phyloP scores from a whole-genome alignment of 164 flowering plant genomes.

The grape (Vitis vinifera) region ASM3070453v1 NC_081806.1:1731001-1731500 shows the following conservation, averaged over 20 bases:
- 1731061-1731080: too few species aligned
- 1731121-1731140: neutral
- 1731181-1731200: constrained; percentile 92
- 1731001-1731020: too few species aligned
- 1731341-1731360: too few species aligned
- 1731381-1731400: too few species aligned
- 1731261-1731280: neutral
- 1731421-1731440: neutral
- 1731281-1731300: neutral
- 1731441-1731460: constrained; percentile 84
- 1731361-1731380: too few species aligned
- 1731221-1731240: constrained; percentile 56
- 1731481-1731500: constrained; percentile 93
- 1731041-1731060: too few species aligned
- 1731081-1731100: too few species aligned
- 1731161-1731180: constrained; percentile 52
- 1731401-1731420: too few species aligned
- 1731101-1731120: too few species aligned
- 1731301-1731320: neutral
- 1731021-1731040: too few species aligned
- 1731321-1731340: neutral
- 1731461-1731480: constrained; percentile 85
- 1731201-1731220: constrained; percentile 97
- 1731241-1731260: neutral
- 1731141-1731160: constrained; percentile 86